Base-by-base conservation (phyloP, 148 eudicot genomes). In the Camellia granthamiana region DNA sequence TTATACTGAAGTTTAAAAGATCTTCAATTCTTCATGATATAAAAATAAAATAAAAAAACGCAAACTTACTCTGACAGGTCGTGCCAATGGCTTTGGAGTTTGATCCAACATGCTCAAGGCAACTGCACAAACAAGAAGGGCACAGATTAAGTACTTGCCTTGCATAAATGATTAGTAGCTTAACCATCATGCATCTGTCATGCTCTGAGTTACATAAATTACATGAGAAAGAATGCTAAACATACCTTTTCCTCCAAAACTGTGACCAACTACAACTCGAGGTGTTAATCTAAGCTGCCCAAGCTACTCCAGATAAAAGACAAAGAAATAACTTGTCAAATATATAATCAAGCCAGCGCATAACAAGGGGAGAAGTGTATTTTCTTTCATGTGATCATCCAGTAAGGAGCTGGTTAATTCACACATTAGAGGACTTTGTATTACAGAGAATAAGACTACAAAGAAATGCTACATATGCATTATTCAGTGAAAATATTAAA, bases 41-140 rank as follows among this genome's bases (percentile, higher is more conserved):
- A 30, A 30, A 30, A 30, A 30, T 30, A 30, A 30, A 64, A 72
- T 69, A 66, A 21, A 69, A 65, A 23, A 58, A 49, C 63, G 16
- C 75, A 54, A 18, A 72, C 93, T 88, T 82, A 94, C 98, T 89
- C 88, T 90, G 63, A 89, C 98, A 75, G 98, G 98, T 44, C 98
- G 90, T 55, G 92, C 95, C 55, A 94, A 91, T 78, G 98, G 98
- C 84, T 94, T 94, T 69, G 97, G 87, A 82, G 88, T 97, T 86
- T 94, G 98, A 76, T 94, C 98, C 82, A 92, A 97, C 97, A 94
- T 94, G 89, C 97, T 94, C 89, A 94, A 83, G 70, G 91, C 95
- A 84, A 94, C 98, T 94, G 91, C 92, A 87, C 47, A 76, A 13
- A 76, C 7, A n/a, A 80, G 41, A 55, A 30, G 12, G 16, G 68